These are phyloP conservation scores for Bothia castanella DNA, from an alignment of 1,284 basidiomycete genomes.

Conservation along the genomic window DNA sequence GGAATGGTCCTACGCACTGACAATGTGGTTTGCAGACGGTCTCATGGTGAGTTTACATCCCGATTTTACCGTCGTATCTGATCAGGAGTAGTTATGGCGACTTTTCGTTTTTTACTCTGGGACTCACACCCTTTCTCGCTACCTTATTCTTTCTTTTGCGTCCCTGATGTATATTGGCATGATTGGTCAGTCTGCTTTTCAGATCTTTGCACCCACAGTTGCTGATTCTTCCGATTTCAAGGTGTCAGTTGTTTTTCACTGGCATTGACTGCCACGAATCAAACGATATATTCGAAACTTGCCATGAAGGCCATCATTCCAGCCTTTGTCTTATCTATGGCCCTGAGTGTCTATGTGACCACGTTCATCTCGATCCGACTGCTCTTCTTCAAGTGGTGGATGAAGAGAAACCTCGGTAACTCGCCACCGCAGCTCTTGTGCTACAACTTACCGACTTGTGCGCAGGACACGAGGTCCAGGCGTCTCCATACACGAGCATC, in stretches of 20 bases:
- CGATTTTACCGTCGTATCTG: background rate
- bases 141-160: background rate
- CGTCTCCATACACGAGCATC: constrained; percentile 25
- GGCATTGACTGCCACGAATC: background rate
- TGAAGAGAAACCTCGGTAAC: constrained; percentile 12
- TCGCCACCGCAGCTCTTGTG: no score
- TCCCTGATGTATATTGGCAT: constrained; percentile 2
- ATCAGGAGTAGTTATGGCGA: constrained; percentile 3
- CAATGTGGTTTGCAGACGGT: constrained; percentile 5
- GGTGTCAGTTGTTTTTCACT: background rate
- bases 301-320: background rate
- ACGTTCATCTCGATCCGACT: background rate
- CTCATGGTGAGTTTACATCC: background rate
- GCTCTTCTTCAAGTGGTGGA: constrained; percentile 18
- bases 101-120: background rate
- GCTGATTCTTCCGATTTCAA: background rate
- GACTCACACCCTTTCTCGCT: background rate
- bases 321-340: background rate
- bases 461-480: constrained; percentile 12
- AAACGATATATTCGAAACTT: background rate
- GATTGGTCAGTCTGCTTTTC: background rate
- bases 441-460: background rate
- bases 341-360: background rate
- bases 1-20: constrained; percentile 24
- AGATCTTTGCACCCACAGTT: no score